These are phyloP conservation scores for Penicillium soppii DNA, from an alignment of 495 filamentous ascomycete species.

Conservation along the genomic window DNA sequence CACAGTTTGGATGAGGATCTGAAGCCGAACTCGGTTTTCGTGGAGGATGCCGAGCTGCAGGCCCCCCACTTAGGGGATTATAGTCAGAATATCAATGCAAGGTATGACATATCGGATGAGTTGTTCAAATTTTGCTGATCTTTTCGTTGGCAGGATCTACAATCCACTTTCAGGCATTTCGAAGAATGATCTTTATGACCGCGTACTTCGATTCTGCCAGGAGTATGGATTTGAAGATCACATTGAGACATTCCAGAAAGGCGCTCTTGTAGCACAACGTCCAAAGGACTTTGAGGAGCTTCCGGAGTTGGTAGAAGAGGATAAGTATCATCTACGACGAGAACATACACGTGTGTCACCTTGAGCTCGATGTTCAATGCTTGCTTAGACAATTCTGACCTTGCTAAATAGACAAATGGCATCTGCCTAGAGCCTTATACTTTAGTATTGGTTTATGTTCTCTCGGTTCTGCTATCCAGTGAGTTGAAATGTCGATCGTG, in stretches of 20 bases:
- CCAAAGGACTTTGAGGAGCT: conserved; percentile 53
- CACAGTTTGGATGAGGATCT: conserved; percentile 8
- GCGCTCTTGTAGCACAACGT: conserved; percentile 60
- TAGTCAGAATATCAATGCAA: conserved; percentile 14
- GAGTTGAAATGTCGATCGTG: neutral
- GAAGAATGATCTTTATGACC: conserved; percentile 44
- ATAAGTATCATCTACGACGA: conserved; percentile 48
- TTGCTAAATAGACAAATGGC: conserved; percentile 51
- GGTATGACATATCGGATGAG: neutral
- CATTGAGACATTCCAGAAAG: conserved; percentile 48
- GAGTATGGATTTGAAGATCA: conserved; percentile 45
- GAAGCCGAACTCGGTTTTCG: conserved; percentile 12
- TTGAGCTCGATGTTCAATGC: neutral
- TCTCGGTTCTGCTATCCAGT: conserved; percentile 67
- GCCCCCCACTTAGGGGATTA: conserved; percentile 9
- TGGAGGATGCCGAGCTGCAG: conserved; percentile 15
- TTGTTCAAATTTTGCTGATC: neutral
- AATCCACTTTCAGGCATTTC: conserved; percentile 58
- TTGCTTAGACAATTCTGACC: neutral
- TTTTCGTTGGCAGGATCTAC: conserved; percentile 48
- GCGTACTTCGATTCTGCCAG: conserved; percentile 54
- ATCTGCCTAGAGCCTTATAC: conserved; percentile 59
- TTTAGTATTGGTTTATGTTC: conserved; percentile 66
- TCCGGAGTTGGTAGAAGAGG: conserved; percentile 53
- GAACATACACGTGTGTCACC: conserved; percentile 43